Conservation (phyloP, 2,329 filamentous ascomycete species). For the Ceratocystis lukuohia region DNA sequence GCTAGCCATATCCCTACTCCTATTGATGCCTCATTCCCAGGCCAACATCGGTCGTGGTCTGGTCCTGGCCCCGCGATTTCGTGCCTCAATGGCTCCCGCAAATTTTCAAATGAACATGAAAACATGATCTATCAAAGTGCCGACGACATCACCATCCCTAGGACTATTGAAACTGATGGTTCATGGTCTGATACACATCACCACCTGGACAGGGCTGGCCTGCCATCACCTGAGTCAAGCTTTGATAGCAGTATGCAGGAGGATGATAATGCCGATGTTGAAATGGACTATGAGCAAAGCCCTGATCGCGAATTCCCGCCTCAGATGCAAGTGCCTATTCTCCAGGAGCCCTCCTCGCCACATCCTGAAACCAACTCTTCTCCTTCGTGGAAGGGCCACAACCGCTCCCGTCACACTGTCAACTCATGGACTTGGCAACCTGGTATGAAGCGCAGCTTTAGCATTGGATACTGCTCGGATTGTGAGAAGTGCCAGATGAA, state of each 20-base stretch:
- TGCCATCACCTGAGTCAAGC: constrained; percentile 26
- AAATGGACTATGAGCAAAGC: constrained; percentile 19
- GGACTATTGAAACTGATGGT: constrained; percentile 32
- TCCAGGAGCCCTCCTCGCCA: constrained; percentile 30
- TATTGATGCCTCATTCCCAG: constrained; percentile 46
- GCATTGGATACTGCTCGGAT: constrained; percentile 64
- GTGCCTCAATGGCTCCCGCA: not conserved
- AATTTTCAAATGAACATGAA: constrained; percentile 7
- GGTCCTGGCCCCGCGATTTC: constrained; percentile 29
- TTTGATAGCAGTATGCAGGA: constrained; percentile 26
- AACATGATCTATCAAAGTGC: not conserved
- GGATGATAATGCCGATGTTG: constrained; percentile 22
- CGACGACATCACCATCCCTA: constrained; percentile 34
- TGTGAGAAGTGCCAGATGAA: constrained; percentile 65
- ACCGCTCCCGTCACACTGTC: constrained; percentile 45
- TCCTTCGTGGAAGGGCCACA: constrained; percentile 41
- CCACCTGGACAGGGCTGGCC: constrained; percentile 29
- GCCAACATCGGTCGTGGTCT: constrained; percentile 29
- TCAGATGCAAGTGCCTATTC: constrained; percentile 16
- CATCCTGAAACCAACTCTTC: constrained; percentile 24
- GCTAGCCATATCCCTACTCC: constrained; percentile 44
- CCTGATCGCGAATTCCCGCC: constrained; percentile 15
- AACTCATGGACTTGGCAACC: constrained; percentile 48
- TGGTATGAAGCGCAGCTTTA: constrained; percentile 57
- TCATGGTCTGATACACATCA: constrained; percentile 42